Base-by-base conservation (phyloP, 176 grass and related monocot genomes). In the Canna indica region DNA sequence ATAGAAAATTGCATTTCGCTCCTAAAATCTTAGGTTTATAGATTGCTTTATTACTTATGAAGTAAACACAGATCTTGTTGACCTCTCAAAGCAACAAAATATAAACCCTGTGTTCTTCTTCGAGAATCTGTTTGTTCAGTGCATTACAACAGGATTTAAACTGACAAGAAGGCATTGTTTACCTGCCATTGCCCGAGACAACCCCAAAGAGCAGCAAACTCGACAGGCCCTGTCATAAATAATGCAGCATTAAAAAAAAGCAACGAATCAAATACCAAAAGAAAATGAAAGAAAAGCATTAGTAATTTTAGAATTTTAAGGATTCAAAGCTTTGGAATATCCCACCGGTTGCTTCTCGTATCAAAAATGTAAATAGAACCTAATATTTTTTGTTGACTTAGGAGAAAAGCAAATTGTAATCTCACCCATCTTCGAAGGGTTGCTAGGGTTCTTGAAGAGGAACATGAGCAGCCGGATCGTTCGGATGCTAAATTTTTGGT, bases 101-200 rank as follows among this genome's bases (percentile, higher is more conserved):
- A n/a, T n/a, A n/a, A n/a, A n/a, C n/a, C n/a, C n/a, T n/a, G n/a
- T n/a, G n/a, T n/a, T n/a, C n/a, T n/a, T n/a, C n/a, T n/a, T n/a
- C n/a, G n/a, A n/a, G n/a, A n/a, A n/a, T n/a, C n/a, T n/a, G 27
- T 24, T 27, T n/a, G 18, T 18, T 56, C 6, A 22, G n/a, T 8
- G 53, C 4, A 26, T 12, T 1, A 46, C 48, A 65, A 15, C 31
- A 52, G 7, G 5, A 35, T 7, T n/a, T 24, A 33, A 54, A 34
- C 36, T 28, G 20, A 16, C 56, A 22, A 67, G 1, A 53, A 52
- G 50, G 54, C 24, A 24, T 35, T 0, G 68, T 80, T 86, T 77
- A 96, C 92, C 83, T 79, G 88, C 92, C 92, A 96, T 83, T 96
- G 92, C 5, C 88, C 83, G 1, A 96, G 79, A 68, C 85, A 96